A percentile compares a stretch with the other conserved stretches of the same genome.
Evolutionary conservation across 768 basidiomycete species (phyloP).

Genomic region (Lactarius akahatsu): DNA sequence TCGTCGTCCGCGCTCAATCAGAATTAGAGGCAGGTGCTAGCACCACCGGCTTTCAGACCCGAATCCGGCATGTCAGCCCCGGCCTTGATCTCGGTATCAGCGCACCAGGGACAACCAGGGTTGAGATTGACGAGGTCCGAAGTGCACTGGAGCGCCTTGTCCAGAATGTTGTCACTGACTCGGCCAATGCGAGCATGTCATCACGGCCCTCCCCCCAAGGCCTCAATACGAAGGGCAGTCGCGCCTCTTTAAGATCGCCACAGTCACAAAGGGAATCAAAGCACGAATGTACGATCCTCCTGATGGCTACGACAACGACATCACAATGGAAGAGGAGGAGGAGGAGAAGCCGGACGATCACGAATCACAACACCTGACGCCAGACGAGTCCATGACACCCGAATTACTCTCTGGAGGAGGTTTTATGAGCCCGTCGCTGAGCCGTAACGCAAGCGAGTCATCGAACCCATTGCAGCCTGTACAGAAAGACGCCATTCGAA

Average conservation of each 20-base stretch:
- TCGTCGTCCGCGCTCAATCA: conserved; percentile 32
- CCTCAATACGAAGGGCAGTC: conserved; percentile 27
- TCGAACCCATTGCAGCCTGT: conserved; percentile 48
- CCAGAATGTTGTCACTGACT: conserved; percentile 36
- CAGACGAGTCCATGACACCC: conserved; percentile 7
- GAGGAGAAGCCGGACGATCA: conserved; percentile 32
- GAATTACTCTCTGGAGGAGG: conserved; percentile 26
- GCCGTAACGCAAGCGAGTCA: conserved; percentile 45
- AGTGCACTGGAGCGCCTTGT: conserved; percentile 45
- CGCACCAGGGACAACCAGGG: conserved; percentile 23
- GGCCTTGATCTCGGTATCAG: conserved; percentile 20
- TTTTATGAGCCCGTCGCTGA: conserved; percentile 32
- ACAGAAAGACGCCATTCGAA: conserved; percentile 64
- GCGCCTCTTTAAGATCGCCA: conserved; percentile 33
- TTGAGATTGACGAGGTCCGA: conserved; percentile 38
- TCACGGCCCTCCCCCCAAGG: conserved; percentile 22
- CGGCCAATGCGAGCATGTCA: conserved; percentile 12
- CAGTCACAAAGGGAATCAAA: conserved; percentile 37
- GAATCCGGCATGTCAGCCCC: conserved; percentile 21
- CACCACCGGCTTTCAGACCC: conserved; percentile 29
- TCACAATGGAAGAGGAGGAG: conserved; percentile 36
- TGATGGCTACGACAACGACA: conserved; percentile 34
- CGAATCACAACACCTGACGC: conserved; percentile 17
- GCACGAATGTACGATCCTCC: conserved; percentile 36
- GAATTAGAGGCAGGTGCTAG: conserved; percentile 24